Conservation (phyloP, 1,139 yeast genomes). For the Hansenula anomala region DNA sequence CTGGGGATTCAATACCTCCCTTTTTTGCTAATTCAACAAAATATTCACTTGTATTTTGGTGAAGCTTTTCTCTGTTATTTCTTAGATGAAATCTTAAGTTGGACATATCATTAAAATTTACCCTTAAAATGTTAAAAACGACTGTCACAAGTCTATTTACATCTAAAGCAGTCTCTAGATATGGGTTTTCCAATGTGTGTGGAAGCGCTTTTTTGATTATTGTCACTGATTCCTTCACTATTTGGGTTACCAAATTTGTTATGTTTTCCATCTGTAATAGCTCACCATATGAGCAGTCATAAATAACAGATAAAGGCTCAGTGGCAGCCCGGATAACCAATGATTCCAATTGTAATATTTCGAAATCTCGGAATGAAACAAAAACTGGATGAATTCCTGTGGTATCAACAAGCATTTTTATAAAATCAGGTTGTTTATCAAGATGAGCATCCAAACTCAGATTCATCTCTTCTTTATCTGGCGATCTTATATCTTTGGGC, state of each 20-base stretch:
- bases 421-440: slow-evolving; percentile 26
- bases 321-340: slow-evolving; percentile 69
- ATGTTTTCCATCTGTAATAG: slow-evolving; percentile 37
- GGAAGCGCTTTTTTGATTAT: slow-evolving; percentile 39
- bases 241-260: slow-evolving; percentile 29
- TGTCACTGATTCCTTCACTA: slow-evolving; percentile 43
- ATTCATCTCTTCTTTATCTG: slow-evolving; percentile 14
- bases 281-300: slow-evolving; percentile 66
- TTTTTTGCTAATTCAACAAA: slow-evolving; percentile 45
- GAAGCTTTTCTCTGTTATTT: no score
- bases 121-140: slow-evolving; percentile 33
- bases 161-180: slow-evolving; percentile 35
- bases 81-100: no score
- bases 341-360: slow-evolving; percentile 60
- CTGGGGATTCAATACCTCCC: slow-evolving; percentile 19
- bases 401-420: slow-evolving; percentile 30
- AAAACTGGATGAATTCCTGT: slow-evolving; percentile 32
- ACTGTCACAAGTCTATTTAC: slow-evolving; percentile 37
- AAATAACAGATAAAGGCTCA: slow-evolving; percentile 67
- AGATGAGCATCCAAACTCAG: slow-evolving; percentile 12
- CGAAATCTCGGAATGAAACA: slow-evolving; percentile 42
- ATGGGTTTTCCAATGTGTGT: slow-evolving; percentile 28
- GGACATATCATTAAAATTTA: neutral
- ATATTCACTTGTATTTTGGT: slow-evolving; percentile 56
- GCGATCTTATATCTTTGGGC: slow-evolving; percentile 19